Percentiles rank a stretch among this genome's conserved stretches.
phyloP scores from a whole-genome alignment of 306 rosid genomes.

The Datisca glomerata region DNA sequence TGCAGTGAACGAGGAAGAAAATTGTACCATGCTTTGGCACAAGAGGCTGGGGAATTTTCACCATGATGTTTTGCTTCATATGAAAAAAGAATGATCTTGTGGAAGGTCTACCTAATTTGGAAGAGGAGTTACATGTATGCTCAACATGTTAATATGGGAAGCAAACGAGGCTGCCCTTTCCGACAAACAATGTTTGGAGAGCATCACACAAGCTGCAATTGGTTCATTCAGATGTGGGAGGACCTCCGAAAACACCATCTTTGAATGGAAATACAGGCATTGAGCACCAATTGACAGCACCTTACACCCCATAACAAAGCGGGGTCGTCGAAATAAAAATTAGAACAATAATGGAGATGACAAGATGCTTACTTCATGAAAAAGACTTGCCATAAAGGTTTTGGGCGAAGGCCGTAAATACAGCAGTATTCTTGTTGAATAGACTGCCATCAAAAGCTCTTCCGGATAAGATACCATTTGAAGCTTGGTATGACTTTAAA shows the following conservation, averaged over 20 bases:
- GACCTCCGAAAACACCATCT: slow-evolving; percentile 2
- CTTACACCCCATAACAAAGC: slow-evolving; percentile 10
- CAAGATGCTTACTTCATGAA: slow-evolving; percentile 3
- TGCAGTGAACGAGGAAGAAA: neutral
- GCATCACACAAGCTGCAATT: neutral
- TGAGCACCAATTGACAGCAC: neutral
- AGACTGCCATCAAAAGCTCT: slow-evolving; percentile 2
- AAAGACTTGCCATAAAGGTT: too few species aligned
- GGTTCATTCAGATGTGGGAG: slow-evolving; percentile 6
- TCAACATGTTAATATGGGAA: slow-evolving; percentile 1
- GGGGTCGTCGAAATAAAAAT: slow-evolving; percentile 6
- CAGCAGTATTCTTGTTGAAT: slow-evolving; percentile 1
- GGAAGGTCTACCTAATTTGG: neutral
- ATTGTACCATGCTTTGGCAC: neutral
- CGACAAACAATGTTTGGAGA: neutral
- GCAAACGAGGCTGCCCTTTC: too few species aligned
- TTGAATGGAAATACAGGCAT: slow-evolving; percentile 1
- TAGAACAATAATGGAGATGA: slow-evolving; percentile 2
- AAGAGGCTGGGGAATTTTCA: slow-evolving; percentile 3
- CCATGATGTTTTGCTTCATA: neutral
- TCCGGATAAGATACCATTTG: too few species aligned
- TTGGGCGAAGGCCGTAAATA: slow-evolving; percentile 5
- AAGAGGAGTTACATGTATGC: neutral
- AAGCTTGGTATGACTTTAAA: neutral
- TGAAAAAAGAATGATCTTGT: neutral